A percentile compares a stretch with the other conserved stretches of the same genome.
These are phyloP conservation scores for Beauveria australis DNA, from an alignment of 2,329 filamentous ascomycete genomes.

Conservation along the genomic window DNA sequence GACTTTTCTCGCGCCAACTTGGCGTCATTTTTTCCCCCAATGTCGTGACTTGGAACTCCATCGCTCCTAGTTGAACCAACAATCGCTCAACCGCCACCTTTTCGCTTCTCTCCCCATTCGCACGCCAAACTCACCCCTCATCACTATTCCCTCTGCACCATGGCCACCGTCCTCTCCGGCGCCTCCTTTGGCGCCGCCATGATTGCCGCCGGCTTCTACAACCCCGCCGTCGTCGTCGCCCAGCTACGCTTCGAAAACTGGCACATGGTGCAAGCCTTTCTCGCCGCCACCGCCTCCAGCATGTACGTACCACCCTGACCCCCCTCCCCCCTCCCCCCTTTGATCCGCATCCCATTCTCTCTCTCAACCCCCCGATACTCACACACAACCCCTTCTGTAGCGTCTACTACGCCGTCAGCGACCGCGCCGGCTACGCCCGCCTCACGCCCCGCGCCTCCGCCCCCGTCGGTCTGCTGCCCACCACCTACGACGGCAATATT, in stretches of 20 bases:
- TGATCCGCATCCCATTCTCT: background rate
- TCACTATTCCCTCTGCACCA: slow-evolving; percentile 5
- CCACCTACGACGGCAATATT: slow-evolving; percentile 54
- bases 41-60: background rate
- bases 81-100: background rate
- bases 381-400: slow-evolving; percentile 20
- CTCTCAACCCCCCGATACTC: too few species aligned
- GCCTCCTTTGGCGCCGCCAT: slow-evolving; percentile 55
- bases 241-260: slow-evolving; percentile 55
- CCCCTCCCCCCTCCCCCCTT: too few species aligned
- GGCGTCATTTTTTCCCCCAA: background rate
- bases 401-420: slow-evolving; percentile 36
- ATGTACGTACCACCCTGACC: slow-evolving; percentile 36
- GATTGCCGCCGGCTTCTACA: slow-evolving; percentile 50
- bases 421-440: slow-evolving; percentile 33
- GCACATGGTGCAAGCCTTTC: slow-evolving; percentile 58
- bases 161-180: slow-evolving; percentile 38
- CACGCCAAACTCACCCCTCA: background rate
- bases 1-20: background rate
- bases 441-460: slow-evolving; percentile 42
- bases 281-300: slow-evolving; percentile 53
- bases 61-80: background rate
- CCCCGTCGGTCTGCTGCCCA: slow-evolving; percentile 44
- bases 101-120: background rate
- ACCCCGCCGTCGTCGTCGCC: slow-evolving; percentile 49